Evolutionary conservation across 75 land plant genomes (phyloP), one percentile per base, ranked within the genome.

Genomic region (Picea sitchensis): DNA sequence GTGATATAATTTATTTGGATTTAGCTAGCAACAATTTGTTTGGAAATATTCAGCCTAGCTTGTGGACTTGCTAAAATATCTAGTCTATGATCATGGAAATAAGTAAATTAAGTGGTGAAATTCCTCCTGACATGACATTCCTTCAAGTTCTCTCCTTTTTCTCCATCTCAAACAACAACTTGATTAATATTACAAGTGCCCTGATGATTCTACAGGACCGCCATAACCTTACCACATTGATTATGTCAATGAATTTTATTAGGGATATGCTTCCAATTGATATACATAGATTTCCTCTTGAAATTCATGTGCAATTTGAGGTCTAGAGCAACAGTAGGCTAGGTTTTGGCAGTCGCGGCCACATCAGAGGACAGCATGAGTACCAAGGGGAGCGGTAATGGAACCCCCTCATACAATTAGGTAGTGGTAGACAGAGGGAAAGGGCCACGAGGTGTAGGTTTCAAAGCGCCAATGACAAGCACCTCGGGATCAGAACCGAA

Each of bases 61-160:
- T 88, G 13, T 77, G 84, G 4, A 62, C 30, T 13, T 85, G 84
- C 54, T 14, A 15, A 5, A 38, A 30, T 1, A 26, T 85, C 60
- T 44, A 54, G 68, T 60, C 18, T 31, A 2, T 85, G 14, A 81
- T 60, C 72, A 73, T 88, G 38, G 82, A 75, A 5, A 69, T 44
- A 30, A 88, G 83, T 71, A 81, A 74, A 9, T 58, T 89, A 12
- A 5, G 31, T n/a, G 86, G 90, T 12, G 56, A 77, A 36, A 69
- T 88, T 36, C 90, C 90, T 17, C 76, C 82, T 4, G 86, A 72
- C 14, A 82, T 89, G 18, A 14, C 14, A n/a, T 61, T 54, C 61
- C 76, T 90, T 30, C 59, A 67, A 7, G 65, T 21, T 26, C 80
- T 90, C 1, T 76, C 85, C 2, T 80, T 77, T 20, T 75, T 90